Base-by-base conservation (phyloP, 768 basidiomycete genomes). In the Gelatoporia subvermispora region DNA sequence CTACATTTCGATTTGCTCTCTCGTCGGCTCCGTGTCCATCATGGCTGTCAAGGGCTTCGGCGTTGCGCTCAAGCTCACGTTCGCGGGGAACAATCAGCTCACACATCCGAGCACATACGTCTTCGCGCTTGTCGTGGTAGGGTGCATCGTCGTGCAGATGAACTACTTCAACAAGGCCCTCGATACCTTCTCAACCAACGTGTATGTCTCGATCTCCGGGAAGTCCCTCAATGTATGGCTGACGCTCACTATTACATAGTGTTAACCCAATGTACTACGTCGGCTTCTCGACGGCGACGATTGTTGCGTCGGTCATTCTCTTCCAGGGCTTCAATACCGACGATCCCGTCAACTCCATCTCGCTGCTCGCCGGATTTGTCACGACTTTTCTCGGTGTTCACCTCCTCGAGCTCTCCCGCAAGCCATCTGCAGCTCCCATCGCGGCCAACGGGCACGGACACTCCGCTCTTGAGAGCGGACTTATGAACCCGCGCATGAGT, bases 31-130 rank as follows among this genome's bases (percentile, higher is more conserved):
- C 24, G 82, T 99, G 38, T 93, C 92, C n/a, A 83, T 98, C 69
- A 98, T 99, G 96, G 88, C 93, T 36, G 88, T 97, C 75, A 99
- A 99, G 72, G 95, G 93, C 41, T 93, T 99, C 60, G 96, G 96
- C 39, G 85, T 97, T 41, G 95, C 96, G 2, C 79, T 99, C 60
- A 98, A 98, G 67, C 78, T 99, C 49, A 98, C 93, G 0, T 71
- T 97, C 49, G 77, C 81, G 9, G 94, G 95, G 40, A 89, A 90
- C 63, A 99, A 98, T 67, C 96, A 99, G 67, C 88, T 99, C 62
- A 81, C 85, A 1, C 90, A 93, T 62, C 84, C 88, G 34, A 93
- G 90, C 64, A 99, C 96, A n/a, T 99, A 97, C 65, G 81, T 98
- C 21, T 95, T 98, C 59, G 93, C 83, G 34, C 74, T 91, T 43